Percentiles rank a stretch among this genome's conserved stretches.
phyloP scores from a whole-genome alignment of 805 yeast genomes.

The Starmerella apis region DNA sequence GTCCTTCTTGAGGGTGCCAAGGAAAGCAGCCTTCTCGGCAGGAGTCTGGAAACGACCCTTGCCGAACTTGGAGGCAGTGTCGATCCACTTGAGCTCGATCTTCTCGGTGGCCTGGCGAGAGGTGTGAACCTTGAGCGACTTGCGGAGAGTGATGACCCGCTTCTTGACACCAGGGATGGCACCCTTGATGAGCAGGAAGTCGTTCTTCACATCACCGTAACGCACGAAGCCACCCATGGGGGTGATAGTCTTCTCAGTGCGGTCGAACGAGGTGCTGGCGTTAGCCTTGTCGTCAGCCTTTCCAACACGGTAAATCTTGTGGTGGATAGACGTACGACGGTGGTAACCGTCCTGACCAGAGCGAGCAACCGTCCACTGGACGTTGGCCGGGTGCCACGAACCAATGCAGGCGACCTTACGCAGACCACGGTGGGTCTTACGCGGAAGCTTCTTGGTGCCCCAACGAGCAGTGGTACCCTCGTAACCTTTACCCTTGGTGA shows the following conservation, averaged over 20 bases:
- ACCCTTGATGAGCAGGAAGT: constrained; percentile 95
- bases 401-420: constrained; percentile 99
- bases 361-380: constrained; percentile 98
- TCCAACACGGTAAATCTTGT: constrained; percentile 99
- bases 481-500: constrained; percentile 99
- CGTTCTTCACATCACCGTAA: constrained; percentile 97
- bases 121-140: constrained; percentile 94
- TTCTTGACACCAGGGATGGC: constrained; percentile 99
- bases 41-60: constrained; percentile 99
- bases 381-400: constrained; percentile 99
- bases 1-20: constrained; percentile 99
- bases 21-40: constrained; percentile 99
- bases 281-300: constrained; percentile 86
- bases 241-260: constrained; percentile 98
- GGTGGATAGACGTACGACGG: constrained; percentile 99
- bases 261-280: constrained; percentile 96
- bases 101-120: constrained; percentile 95
- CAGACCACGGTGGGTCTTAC: constrained; percentile 99
- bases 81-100: constrained; percentile 98
- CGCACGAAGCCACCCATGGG: constrained; percentile 99
- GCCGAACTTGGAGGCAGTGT: constrained; percentile 99
- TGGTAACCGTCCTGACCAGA: constrained; percentile 99
- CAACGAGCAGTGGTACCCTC: constrained; percentile 99
- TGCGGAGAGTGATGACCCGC: constrained; percentile 98
- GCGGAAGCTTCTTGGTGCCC: constrained; percentile 99